phyloP scores from a whole-genome alignment of 129 eudicot genomes.

The Artemisia argyi region DNA sequence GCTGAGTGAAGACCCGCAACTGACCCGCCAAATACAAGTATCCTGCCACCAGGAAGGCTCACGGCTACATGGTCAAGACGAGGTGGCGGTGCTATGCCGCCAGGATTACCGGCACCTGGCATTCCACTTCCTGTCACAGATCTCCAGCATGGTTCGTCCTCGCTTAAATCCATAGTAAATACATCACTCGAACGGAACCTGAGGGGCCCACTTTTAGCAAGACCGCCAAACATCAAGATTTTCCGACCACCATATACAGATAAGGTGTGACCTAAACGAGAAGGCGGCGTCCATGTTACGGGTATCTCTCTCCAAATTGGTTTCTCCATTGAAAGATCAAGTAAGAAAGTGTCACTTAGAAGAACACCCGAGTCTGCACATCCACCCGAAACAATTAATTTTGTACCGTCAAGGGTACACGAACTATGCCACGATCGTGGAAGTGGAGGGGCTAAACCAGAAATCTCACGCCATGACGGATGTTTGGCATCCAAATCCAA shows the following conservation, averaged over 20 bases:
- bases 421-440: slow-evolving; percentile 99
- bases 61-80: slow-evolving; percentile 85
- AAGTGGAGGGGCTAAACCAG: slow-evolving; percentile 84
- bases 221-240: slow-evolving; percentile 94
- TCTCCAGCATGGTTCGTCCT: slow-evolving; percentile 69
- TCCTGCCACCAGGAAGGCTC: slow-evolving; percentile 84
- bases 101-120: slow-evolving; percentile 80
- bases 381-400: slow-evolving; percentile 88
- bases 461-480: slow-evolving; percentile 90
- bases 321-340: slow-evolving; percentile 79
- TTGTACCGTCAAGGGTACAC: slow-evolving; percentile 90
- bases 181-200: slow-evolving; percentile 69
- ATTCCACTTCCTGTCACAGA: slow-evolving; percentile 75
- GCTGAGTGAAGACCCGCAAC: slow-evolving; percentile 92
- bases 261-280: slow-evolving; percentile 88
- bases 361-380: slow-evolving; percentile 97
- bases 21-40: slow-evolving; percentile 84
- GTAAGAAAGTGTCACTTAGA: slow-evolving; percentile 81
- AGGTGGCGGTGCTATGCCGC: slow-evolving; percentile 83
- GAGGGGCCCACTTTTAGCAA: slow-evolving; percentile 91
- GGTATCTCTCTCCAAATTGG: slow-evolving; percentile 93
- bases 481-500: slow-evolving; percentile 88
- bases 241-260: slow-evolving; percentile 95
- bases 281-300: slow-evolving; percentile 93
- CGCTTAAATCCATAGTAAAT: slow-evolving; percentile 62